Evolutionary conservation across 1,284 basidiomycete genomes (phyloP).

Genomic region (Trametes pubescens): DNA sequence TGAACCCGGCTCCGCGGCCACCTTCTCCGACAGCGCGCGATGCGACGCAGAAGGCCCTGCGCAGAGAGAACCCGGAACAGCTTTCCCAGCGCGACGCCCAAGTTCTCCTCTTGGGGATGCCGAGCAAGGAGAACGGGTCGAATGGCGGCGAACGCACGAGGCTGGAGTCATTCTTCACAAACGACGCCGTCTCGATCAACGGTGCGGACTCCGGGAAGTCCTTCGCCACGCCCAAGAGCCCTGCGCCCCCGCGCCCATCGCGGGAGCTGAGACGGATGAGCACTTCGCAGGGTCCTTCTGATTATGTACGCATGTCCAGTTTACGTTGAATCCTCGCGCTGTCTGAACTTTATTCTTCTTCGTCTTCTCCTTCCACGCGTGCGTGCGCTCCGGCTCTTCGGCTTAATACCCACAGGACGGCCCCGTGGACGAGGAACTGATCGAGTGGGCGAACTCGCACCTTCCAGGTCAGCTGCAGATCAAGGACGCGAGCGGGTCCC

Average conservation of each 20-base stretch:
- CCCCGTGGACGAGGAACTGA: constrained; percentile 58
- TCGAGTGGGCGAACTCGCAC: constrained; percentile 89
- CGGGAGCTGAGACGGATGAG: constrained; percentile 63
- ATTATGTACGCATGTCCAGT: constrained; percentile 47
- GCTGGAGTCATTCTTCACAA: constrained; percentile 65
- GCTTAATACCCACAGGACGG: constrained; percentile 38
- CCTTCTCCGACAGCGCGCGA: constrained; percentile 91
- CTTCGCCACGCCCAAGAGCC: constrained; percentile 30
- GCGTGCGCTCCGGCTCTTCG: constrained; percentile 26
- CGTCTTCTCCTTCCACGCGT: constrained; percentile 21
- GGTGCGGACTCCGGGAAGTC: constrained; percentile 28
- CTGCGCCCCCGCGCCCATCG: constrained; percentile 66
- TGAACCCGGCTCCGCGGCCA: constrained; percentile 94
- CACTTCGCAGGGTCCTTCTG: constrained; percentile 33
- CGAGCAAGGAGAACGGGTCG: constrained; percentile 49
- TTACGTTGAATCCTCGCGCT: constrained; percentile 24
- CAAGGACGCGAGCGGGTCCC: constrained; percentile 54
- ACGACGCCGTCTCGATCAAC: constrained; percentile 44
- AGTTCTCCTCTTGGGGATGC: constrained; percentile 79
- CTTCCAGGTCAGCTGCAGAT: constrained; percentile 78
- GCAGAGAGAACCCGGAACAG: constrained; percentile 90
- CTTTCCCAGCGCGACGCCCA: constrained; percentile 88
- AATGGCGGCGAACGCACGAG: constrained; percentile 50
- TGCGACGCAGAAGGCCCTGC: constrained; percentile 88
- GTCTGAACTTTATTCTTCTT: constrained; percentile 31